phyloP scores from a whole-genome alignment of 2,329 filamentous ascomycete species.

The Pseudogymnoascus sp. region DNA sequence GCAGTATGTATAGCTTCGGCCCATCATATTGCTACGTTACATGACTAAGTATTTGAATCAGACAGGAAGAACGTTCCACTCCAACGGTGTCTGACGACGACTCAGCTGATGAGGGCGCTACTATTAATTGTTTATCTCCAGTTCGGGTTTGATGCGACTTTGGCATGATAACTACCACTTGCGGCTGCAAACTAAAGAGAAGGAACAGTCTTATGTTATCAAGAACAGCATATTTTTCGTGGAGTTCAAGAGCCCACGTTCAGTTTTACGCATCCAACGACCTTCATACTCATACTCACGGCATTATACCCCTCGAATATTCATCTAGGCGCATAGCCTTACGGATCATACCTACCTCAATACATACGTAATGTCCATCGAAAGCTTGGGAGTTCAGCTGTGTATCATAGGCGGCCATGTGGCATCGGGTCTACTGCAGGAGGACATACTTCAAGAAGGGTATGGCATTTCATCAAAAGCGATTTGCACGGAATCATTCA shows the following conservation, averaged over 20 bases:
- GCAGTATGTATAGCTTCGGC: background rate
- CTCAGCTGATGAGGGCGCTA: slow-evolving; percentile 29
- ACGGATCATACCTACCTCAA: slow-evolving; percentile 11
- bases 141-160: slow-evolving; percentile 18
- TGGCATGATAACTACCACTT: background rate
- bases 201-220: slow-evolving; percentile 2
- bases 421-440: background rate
- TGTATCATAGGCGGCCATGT: slow-evolving; percentile 5
- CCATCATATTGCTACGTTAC: background rate
- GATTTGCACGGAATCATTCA: background rate
- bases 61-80: background rate
- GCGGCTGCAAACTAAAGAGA: background rate
- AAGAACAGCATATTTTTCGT: slow-evolving; percentile 7
- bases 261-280: slow-evolving; percentile 10
- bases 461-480: slow-evolving; percentile 3
- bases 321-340: slow-evolving; percentile 4
- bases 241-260: background rate
- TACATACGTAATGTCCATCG: slow-evolving; percentile 10
- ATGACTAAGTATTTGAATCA: background rate
- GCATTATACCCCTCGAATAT: slow-evolving; percentile 10
- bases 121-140: slow-evolving; percentile 29
- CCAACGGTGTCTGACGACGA: slow-evolving; percentile 31
- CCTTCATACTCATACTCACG: slow-evolving; percentile 11
- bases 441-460: background rate
- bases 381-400: slow-evolving; percentile 9